phyloP scores from a whole-genome alignment of 805 yeast species.

The Yamadazyma ubonensis region DNA sequence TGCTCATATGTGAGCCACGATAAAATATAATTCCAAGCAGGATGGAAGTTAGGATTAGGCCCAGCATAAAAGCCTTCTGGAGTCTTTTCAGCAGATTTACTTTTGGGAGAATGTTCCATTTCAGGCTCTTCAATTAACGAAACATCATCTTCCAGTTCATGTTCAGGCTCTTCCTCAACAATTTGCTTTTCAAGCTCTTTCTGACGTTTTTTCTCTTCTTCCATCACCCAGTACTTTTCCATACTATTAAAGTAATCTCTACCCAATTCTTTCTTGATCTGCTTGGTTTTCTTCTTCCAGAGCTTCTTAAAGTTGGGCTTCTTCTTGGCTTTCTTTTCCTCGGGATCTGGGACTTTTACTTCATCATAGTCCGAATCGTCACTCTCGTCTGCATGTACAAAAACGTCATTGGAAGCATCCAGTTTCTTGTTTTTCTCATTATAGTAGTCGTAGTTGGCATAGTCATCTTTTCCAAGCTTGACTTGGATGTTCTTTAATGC shows the following conservation, averaged over 20 bases:
- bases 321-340: slow-evolving; percentile 17
- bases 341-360: slow-evolving; percentile 7
- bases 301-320: slow-evolving; percentile 15
- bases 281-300: slow-evolving; percentile 21
- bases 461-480: slow-evolving; percentile 31
- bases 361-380: slow-evolving; percentile 20
- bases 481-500: slow-evolving; percentile 30
- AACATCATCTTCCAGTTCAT: background rate
- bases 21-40: slow-evolving; percentile 37
- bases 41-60: slow-evolving; percentile 29
- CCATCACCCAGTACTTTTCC: slow-evolving; percentile 19
- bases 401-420: slow-evolving; percentile 19
- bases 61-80: slow-evolving; percentile 14
- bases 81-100: no score
- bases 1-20: slow-evolving; percentile 38
- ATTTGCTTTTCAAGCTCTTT: slow-evolving; percentile 6
- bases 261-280: slow-evolving; percentile 26
- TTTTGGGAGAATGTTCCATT: no score
- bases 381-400: slow-evolving; percentile 18
- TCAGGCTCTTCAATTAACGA: background rate
- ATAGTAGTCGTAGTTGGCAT: slow-evolving; percentile 37
- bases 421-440: slow-evolving; percentile 14
- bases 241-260: slow-evolving; percentile 20
- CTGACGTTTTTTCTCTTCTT: slow-evolving; percentile 14
- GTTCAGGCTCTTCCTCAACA: slow-evolving; percentile 5